phyloP scores from a whole-genome alignment of 306 rosid species.

The Abrus precatorius region DNA sequence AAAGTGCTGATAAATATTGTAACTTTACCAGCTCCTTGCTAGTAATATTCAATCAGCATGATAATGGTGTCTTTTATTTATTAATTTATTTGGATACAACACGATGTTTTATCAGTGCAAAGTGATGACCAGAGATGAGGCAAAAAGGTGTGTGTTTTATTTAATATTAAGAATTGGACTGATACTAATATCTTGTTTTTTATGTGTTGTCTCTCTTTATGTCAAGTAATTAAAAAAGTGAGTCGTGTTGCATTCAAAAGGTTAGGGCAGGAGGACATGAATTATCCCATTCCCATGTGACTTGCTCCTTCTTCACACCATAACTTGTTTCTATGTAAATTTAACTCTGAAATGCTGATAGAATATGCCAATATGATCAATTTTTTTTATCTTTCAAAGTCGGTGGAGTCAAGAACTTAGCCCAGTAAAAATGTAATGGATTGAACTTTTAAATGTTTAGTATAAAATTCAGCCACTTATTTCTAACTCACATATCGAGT shows the following conservation, averaged over 20 bases:
- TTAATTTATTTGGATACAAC: background rate
- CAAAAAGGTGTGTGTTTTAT: background rate
- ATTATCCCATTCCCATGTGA: background rate
- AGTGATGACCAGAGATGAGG: constrained; percentile 19
- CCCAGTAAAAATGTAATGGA: background rate
- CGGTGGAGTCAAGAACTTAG: background rate
- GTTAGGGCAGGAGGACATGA: background rate
- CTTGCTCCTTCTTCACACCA: constrained; percentile 20
- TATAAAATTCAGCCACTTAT: background rate
- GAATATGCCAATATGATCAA: background rate
- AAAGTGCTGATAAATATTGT: background rate
- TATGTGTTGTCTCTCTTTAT: background rate
- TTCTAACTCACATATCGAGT: background rate
- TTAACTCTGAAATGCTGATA: background rate
- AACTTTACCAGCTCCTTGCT: background rate
- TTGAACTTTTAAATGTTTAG: background rate
- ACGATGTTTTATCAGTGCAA: background rate
- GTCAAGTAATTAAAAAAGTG: background rate
- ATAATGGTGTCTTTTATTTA: constrained; percentile 6
- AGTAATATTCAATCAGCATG: constrained; percentile 28
- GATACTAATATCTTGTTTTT: background rate
- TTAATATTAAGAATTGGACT: background rate
- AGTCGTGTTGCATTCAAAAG: background rate
- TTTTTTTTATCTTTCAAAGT: constrained; percentile 7
- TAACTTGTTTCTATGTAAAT: background rate